These are phyloP conservation scores for Colletotrichum endophyticum DNA, from an alignment of 2,329 filamentous ascomycete species.

Conservation along the genomic window DNA sequence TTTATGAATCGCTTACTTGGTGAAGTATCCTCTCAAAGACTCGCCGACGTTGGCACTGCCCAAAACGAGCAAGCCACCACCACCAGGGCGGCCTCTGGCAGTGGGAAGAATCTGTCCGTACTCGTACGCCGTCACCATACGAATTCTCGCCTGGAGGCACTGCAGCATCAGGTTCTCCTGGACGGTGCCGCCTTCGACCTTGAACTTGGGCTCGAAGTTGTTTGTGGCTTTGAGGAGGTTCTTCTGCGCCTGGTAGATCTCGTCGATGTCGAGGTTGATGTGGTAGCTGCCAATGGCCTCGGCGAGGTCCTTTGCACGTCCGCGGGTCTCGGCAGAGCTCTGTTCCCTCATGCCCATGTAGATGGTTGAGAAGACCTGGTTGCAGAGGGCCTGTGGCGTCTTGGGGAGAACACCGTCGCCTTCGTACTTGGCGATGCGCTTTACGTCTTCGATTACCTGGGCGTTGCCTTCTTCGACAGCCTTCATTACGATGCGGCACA, in stretches of 20 bases:
- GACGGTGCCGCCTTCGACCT: constrained; percentile 65
- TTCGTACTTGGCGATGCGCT: constrained; percentile 32
- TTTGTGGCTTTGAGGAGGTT: constrained; percentile 63
- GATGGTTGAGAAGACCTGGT: constrained; percentile 53
- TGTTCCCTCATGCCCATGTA: constrained; percentile 77
- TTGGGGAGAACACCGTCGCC: constrained; percentile 45
- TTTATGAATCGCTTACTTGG: constrained; percentile 53
- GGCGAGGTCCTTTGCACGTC: constrained; percentile 66
- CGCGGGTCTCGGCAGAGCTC: constrained; percentile 68
- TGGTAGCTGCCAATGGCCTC: constrained; percentile 74
- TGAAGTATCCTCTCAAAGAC: constrained; percentile 53
- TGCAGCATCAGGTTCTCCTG: constrained; percentile 71
- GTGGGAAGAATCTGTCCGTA: constrained; percentile 69
- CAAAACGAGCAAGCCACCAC: constrained; percentile 68
- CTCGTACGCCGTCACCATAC: constrained; percentile 67
- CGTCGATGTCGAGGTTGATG: constrained; percentile 75
- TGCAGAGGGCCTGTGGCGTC: constrained; percentile 60
- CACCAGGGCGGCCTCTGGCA: constrained; percentile 58
- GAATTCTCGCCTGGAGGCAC: constrained; percentile 42
- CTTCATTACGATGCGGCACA: constrained; percentile 60
- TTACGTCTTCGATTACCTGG: constrained; percentile 41
- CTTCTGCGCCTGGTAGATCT: constrained; percentile 64
- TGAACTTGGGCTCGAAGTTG: constrained; percentile 60
- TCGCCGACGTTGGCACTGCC: constrained; percentile 70
- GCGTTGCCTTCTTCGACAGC: constrained; percentile 50